Evolutionary conservation across 805 yeast species (phyloP).

Genomic region (Candida chilensis): DNA sequence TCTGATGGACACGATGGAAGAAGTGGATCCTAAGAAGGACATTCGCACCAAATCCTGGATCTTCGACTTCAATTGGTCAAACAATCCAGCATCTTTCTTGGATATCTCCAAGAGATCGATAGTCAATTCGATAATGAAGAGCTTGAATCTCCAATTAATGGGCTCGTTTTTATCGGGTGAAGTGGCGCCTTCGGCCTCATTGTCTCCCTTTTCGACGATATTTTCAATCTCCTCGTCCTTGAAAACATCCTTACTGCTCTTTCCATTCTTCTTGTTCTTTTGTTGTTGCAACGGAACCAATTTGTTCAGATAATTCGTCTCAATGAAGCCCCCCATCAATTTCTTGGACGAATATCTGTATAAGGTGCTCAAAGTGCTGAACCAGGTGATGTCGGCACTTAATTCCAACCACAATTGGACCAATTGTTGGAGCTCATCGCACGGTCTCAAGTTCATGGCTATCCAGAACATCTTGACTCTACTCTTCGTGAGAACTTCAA

Average conservation of each 20-base stretch:
- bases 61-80: conserved; percentile 28
- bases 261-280: conserved; percentile 22
- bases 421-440: conserved; percentile 31
- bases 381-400: conserved; percentile 41
- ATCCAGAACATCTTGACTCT: conserved; percentile 55
- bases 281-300: conserved; percentile 30
- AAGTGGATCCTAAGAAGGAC: conserved; percentile 75
- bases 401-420: conserved; percentile 55
- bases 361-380: conserved; percentile 40
- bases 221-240: conserved; percentile 30
- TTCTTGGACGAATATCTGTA: conserved; percentile 33
- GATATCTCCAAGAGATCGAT: conserved; percentile 32
- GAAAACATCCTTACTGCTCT: conserved; percentile 15
- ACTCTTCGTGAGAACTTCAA: conserved; percentile 30
- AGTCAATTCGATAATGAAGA: conserved; percentile 35
- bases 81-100: conserved; percentile 21
- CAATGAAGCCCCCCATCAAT: conserved; percentile 29
- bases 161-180: conserved; percentile 46
- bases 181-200: conserved; percentile 19
- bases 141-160: conserved; percentile 47
- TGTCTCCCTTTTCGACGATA: conserved; percentile 22
- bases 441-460: conserved; percentile 37
- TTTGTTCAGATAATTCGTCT: conserved; percentile 26
- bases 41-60: conserved; percentile 65
- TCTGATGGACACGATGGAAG: conserved; percentile 52